phyloP scores from a whole-genome alignment of 306 rosid genomes.

The Corylus americana region DNA sequence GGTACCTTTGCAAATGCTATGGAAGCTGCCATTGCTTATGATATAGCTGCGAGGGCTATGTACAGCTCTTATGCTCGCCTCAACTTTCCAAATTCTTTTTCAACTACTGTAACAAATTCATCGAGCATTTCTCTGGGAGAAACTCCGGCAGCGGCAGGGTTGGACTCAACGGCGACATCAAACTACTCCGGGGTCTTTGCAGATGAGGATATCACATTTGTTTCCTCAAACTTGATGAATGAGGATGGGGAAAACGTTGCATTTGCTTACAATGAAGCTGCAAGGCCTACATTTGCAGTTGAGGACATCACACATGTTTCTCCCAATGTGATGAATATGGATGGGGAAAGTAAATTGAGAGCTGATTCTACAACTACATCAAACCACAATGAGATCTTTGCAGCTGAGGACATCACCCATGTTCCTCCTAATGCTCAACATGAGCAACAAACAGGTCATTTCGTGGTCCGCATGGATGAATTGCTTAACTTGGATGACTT shows the following conservation, averaged over 20 bases:
- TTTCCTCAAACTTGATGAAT: neutral
- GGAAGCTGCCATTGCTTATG: constrained; percentile 73
- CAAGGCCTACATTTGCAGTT: too few relatives aligned
- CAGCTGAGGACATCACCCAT: too few relatives aligned
- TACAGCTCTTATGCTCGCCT: constrained; percentile 74
- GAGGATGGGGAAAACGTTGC: constrained; percentile 17
- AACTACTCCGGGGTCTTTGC: constrained; percentile 64
- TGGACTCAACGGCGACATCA: constrained; percentile 45
- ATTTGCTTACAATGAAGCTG: too few relatives aligned
- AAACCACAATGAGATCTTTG: too few relatives aligned
- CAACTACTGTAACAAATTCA: constrained; percentile 17
- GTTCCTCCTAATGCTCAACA: too few relatives aligned
- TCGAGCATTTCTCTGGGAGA: constrained; percentile 41
- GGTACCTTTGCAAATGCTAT: constrained; percentile 71
- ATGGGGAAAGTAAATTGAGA: constrained; percentile 21
- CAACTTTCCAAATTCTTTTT: constrained; percentile 55
- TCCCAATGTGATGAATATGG: too few relatives aligned
- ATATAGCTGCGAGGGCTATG: constrained; percentile 87
- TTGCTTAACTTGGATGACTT: too few relatives aligned
- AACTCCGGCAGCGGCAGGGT: constrained; percentile 27
- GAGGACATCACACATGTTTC: too few relatives aligned
- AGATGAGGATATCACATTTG: too few relatives aligned
- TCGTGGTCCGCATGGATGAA: too few relatives aligned
- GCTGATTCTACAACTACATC: neutral
- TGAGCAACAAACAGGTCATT: too few relatives aligned